Evolutionary conservation across 2,329 filamentous ascomycete species (phyloP).

Genomic region (Aspergillus glaucus): DNA sequence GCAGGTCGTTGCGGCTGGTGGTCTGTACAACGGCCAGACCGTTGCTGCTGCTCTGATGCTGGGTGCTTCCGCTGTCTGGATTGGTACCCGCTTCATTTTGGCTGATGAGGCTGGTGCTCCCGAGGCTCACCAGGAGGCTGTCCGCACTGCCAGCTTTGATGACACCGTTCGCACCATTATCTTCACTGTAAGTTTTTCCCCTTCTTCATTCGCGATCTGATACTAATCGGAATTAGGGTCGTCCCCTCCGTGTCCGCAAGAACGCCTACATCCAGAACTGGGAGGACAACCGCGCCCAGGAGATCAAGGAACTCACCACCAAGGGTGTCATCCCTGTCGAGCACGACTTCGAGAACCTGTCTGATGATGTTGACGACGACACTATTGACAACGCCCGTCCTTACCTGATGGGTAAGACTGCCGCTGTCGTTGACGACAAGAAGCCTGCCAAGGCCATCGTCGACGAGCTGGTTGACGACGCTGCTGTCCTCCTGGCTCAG

Average conservation of each 20-base stretch:
- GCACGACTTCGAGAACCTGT: constrained; percentile 81
- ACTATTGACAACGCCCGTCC: constrained; percentile 86
- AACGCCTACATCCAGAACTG: constrained; percentile 94
- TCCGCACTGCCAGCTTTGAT: constrained; percentile 83
- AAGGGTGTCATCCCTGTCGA: constrained; percentile 93
- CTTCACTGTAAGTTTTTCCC: constrained; percentile 60
- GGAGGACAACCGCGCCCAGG: constrained; percentile 82
- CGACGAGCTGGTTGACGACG: constrained; percentile 86
- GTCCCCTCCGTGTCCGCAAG: constrained; percentile 84
- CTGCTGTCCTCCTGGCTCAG: constrained; percentile 62
- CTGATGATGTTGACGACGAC: constrained; percentile 68
- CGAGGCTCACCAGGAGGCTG: constrained; percentile 89
- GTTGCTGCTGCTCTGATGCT: constrained; percentile 88
- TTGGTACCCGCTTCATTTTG: constrained; percentile 93
- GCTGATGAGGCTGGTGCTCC: constrained; percentile 91
- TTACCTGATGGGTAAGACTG: constrained; percentile 94
- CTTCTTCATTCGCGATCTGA: background rate
- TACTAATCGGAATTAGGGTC: constrained; percentile 48
- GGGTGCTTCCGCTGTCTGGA: constrained; percentile 88
- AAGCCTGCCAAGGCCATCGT: constrained; percentile 87
- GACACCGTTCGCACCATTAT: constrained; percentile 97
- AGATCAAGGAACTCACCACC: constrained; percentile 86
- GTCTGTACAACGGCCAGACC: constrained; percentile 86
- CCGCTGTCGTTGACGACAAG: constrained; percentile 87
- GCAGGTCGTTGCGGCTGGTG: constrained; percentile 87